Conservation (phyloP, 2,329 filamentous ascomycete genomes). For the Colletotrichum magnum region DNA sequence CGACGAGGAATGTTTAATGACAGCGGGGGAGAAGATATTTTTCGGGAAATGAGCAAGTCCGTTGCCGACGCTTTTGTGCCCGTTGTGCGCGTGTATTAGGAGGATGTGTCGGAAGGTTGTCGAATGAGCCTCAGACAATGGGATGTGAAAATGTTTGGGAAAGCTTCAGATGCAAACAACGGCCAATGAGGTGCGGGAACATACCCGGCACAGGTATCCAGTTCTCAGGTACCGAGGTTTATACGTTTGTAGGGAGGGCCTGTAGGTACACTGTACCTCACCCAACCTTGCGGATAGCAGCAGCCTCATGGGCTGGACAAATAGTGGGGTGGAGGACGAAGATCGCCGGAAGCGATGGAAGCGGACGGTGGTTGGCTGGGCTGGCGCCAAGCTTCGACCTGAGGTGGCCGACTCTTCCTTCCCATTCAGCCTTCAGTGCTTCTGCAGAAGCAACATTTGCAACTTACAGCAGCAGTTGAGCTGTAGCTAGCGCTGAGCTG, state of each 20-base stretch:
- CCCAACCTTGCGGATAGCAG: not conserved
- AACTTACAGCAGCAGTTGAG: too few species aligned
- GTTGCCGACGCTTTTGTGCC: conserved; percentile 13
- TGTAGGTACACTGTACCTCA: not conserved
- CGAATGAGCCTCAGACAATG: not conserved
- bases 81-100: not conserved
- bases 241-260: too few species aligned
- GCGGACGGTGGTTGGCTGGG: conserved; percentile 21
- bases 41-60: conserved; percentile 32
- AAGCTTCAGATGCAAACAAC: conserved; percentile 4
- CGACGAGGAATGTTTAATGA: conserved; percentile 37
- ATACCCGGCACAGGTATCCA: not conserved
- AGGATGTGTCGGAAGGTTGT: conserved; percentile 4
- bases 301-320: not conserved
- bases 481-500: too few species aligned
- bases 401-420: too few species aligned
- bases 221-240: too few species aligned
- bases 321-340: conserved; percentile 30
- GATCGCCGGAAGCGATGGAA: conserved; percentile 38
- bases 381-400: not conserved
- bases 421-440: too few species aligned
- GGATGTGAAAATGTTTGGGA: conserved; percentile 7
- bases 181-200: conserved; percentile 12
- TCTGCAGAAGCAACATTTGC: too few species aligned
- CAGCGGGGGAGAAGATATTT: conserved; percentile 22